Evolutionary conservation across 139 green algal species (phyloP).

Genomic region (Chlamydomonas sp.): DNA sequence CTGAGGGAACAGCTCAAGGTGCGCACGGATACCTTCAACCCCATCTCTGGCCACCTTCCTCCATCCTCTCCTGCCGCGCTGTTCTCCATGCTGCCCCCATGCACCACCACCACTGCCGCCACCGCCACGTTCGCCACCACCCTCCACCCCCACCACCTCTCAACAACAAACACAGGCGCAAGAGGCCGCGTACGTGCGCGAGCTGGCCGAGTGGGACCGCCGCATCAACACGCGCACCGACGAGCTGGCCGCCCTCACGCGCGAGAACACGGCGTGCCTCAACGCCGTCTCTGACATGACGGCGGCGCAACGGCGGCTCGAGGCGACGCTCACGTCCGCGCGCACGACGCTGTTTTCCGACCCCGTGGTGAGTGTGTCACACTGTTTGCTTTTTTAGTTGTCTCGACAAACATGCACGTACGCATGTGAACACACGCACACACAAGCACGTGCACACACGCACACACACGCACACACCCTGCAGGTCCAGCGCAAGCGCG

Average conservation of each 20-base stretch:
- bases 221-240: conserved; percentile 41
- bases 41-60: no score
- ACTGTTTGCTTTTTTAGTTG: neutral
- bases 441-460: no score
- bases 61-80: no score
- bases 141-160: no score
- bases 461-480: neutral
- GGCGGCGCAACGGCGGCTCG: conserved; percentile 37
- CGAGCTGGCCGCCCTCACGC: conserved; percentile 51
- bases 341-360: conserved; percentile 44
- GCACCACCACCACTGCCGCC: no score
- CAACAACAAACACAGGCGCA: no score
- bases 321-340: conserved; percentile 39
- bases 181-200: conserved; percentile 35
- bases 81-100: no score
- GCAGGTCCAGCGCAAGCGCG: conserved; percentile 11
- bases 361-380: conserved; percentile 5
- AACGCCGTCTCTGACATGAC: conserved; percentile 52
- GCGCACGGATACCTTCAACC: conserved; percentile 22
- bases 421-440: no score
- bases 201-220: conserved; percentile 52
- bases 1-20: conserved; percentile 44
- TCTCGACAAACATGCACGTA: no score
- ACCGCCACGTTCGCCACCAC: no score
- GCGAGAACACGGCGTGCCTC: conserved; percentile 61